Percentiles rank a stretch among this genome's conserved stretches.
phyloP scores from a whole-genome alignment of 345 rosid genomes.

The Angophora floribunda region DNA sequence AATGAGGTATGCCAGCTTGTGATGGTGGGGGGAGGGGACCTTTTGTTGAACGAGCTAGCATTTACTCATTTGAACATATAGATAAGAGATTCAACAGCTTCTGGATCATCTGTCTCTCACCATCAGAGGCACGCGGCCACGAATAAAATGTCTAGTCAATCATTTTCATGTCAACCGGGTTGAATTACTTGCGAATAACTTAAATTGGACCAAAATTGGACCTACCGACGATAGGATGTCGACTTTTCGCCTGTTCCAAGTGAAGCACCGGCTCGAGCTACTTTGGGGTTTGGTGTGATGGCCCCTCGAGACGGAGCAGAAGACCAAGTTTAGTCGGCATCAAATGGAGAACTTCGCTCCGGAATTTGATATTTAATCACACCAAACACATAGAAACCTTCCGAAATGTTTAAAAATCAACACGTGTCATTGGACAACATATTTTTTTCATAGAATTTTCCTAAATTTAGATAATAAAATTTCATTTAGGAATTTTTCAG shows the following conservation, averaged over 20 bases:
- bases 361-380: not conserved
- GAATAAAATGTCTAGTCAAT: not conserved
- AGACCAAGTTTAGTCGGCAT: not conserved
- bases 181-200: not conserved
- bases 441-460: not conserved
- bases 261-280: not conserved
- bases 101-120: not conserved
- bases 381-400: not conserved
- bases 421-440: not conserved
- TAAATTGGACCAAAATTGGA: not conserved
- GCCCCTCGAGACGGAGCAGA: not conserved
- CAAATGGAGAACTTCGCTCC: not conserved
- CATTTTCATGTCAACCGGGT: not conserved
- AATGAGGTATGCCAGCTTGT: not conserved
- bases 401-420: fast-evolving
- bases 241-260: not conserved
- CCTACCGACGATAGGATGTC: fast-evolving
- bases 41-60: not conserved
- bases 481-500: not conserved
- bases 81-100: not conserved
- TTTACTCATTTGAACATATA: not conserved
- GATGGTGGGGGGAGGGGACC: not conserved
- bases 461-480: not conserved
- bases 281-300: not conserved
- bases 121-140: not conserved